phyloP scores from a whole-genome alignment of 2,329 filamentous ascomycete genomes.

The Ophiostoma himal-ulmi region DNA sequence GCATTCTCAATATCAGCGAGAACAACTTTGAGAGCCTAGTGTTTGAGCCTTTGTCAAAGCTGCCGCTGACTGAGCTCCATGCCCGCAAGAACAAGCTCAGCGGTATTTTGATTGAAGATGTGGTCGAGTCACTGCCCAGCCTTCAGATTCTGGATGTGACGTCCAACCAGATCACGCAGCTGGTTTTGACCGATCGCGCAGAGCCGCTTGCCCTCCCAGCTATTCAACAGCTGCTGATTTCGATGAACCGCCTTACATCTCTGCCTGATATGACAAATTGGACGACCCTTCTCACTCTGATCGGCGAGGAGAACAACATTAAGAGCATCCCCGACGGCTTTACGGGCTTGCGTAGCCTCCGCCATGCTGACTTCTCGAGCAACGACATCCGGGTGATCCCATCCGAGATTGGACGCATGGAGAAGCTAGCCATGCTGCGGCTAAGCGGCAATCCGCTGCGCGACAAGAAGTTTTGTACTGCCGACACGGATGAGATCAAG shows the following conservation, averaged over 20 bases:
- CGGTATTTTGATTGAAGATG: slow-evolving; percentile 63
- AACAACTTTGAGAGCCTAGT: slow-evolving; percentile 70
- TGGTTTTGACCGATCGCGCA: slow-evolving; percentile 38
- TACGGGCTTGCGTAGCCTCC: slow-evolving; percentile 58
- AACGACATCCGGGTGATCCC: slow-evolving; percentile 77
- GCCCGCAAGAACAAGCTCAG: slow-evolving; percentile 72
- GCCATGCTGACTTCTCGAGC: slow-evolving; percentile 73
- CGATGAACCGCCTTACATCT: slow-evolving; percentile 68
- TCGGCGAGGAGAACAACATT: slow-evolving; percentile 77
- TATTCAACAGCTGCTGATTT: slow-evolving; percentile 68
- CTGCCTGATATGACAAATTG: slow-evolving; percentile 73
- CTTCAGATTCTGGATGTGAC: slow-evolving; percentile 75
- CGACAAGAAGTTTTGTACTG: slow-evolving; percentile 78
- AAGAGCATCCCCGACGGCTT: slow-evolving; percentile 71
- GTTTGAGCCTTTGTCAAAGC: slow-evolving; percentile 58
- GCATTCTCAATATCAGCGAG: slow-evolving; percentile 70
- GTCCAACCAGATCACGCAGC: slow-evolving; percentile 62
- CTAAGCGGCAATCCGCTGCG: slow-evolving; percentile 85
- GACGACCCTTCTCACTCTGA: slow-evolving; percentile 64
- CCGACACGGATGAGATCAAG: slow-evolving; percentile 77
- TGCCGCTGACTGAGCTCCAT: slow-evolving; percentile 68
- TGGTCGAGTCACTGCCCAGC: slow-evolving; percentile 51
- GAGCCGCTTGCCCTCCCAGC: slow-evolving; percentile 58
- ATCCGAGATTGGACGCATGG: slow-evolving; percentile 72
- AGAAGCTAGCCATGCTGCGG: slow-evolving; percentile 65